Evolutionary conservation across 345 rosid species (phyloP).

Genomic region (Carallia brachiata): DNA sequence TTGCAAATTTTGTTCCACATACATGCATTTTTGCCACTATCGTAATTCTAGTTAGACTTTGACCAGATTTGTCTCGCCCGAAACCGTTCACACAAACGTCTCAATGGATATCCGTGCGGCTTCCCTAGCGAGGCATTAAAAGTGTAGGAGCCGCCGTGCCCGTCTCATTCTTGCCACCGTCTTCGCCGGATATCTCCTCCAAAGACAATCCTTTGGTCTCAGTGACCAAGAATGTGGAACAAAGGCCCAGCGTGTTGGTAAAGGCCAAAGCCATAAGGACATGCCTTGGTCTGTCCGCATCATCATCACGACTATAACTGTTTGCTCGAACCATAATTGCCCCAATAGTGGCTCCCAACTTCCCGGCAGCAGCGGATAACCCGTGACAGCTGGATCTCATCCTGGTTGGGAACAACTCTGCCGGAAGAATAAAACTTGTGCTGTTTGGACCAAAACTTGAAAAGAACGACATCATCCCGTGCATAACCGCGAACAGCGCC

Average conservation of each 20-base stretch:
- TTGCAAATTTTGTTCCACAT: too few relatives aligned
- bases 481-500: conserved; percentile 31
- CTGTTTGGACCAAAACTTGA: conserved; percentile 61
- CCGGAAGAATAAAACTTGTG: conserved; percentile 55
- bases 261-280: conserved; percentile 42
- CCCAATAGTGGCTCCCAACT: conserved; percentile 52
- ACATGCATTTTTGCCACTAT: too few relatives aligned
- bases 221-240: conserved; percentile 44
- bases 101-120: background rate
- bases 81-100: too few relatives aligned
- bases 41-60: too few relatives aligned
- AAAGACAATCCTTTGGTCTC: conserved; percentile 55
- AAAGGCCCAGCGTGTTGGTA: conserved; percentile 45
- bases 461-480: conserved; percentile 49
- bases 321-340: conserved; percentile 44
- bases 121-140: background rate
- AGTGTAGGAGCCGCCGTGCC: background rate
- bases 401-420: conserved; percentile 56
- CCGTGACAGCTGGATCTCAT: conserved; percentile 55
- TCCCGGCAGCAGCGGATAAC: conserved; percentile 50
- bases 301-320: conserved; percentile 12
- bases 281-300: background rate
- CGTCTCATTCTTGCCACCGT: background rate
- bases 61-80: too few relatives aligned
- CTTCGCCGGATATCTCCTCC: background rate